A percentile compares a stretch with the other conserved stretches of the same genome.
Evolutionary conservation across 176 grass and related monocot species (phyloP).

Genomic region (Oryza australiensis): DNA sequence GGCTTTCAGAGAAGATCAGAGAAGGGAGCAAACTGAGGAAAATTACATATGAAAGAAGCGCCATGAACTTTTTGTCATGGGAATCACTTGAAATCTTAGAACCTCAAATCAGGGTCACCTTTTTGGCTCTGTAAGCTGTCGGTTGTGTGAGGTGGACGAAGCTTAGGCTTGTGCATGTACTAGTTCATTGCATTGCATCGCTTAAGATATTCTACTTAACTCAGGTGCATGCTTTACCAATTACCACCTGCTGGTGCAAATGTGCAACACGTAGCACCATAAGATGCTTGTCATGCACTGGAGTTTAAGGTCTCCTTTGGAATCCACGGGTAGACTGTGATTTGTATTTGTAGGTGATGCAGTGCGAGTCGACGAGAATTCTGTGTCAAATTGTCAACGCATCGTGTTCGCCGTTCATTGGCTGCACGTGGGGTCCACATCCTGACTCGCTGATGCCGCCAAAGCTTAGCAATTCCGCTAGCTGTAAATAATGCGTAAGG

Average conservation of each 20-base stretch:
- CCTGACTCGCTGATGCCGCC: background rate
- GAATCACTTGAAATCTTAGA: background rate
- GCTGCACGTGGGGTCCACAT: background rate
- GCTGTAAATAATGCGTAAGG: background rate
- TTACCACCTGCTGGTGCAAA: background rate
- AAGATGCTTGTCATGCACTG: background rate
- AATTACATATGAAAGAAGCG: background rate
- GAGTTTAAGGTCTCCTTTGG: background rate
- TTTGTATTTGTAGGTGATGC: background rate
- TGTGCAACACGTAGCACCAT: background rate
- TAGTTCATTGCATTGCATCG: no score
- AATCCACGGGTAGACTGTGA: background rate
- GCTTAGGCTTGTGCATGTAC: no score
- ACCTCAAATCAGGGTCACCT: background rate
- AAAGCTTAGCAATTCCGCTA: background rate
- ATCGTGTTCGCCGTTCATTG: background rate
- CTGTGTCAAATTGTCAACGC: conserved; percentile 22
- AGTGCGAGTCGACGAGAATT: background rate
- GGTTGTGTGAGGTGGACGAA: background rate
- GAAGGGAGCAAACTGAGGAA: background rate
- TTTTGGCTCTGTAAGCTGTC: background rate
- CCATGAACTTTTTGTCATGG: background rate
- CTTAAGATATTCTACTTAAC: no score
- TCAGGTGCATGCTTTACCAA: background rate
- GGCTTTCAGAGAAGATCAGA: background rate